A percentile compares a stretch with the other conserved stretches of the same genome.
These are phyloP conservation scores for Puccinia horiana DNA, from an alignment of 1,284 basidiomycete species.

Conservation along the genomic window DNA sequence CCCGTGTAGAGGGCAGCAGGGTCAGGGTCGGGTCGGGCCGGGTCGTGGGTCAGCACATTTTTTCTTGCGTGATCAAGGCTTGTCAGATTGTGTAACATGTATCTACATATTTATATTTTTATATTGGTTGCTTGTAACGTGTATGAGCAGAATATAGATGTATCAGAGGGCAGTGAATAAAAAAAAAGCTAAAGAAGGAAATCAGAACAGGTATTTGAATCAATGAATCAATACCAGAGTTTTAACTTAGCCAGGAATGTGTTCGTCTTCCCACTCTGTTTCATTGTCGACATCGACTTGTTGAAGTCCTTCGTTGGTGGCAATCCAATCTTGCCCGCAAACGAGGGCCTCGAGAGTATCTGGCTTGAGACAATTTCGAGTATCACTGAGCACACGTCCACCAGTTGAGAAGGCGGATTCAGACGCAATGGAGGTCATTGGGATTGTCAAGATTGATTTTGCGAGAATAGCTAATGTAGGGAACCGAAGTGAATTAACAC, in stretches of 20 bases:
- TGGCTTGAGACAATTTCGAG: background rate
- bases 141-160: background rate
- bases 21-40: background rate
- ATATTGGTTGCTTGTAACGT: background rate
- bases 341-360: too few species aligned
- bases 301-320: too few species aligned
- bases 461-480: background rate
- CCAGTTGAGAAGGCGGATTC: background rate
- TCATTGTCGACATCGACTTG: too few species aligned
- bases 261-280: too few species aligned
- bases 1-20: background rate
- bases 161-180: background rate
- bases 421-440: background rate
- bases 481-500: background rate
- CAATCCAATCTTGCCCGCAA: too few species aligned
- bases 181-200: constrained; percentile 2
- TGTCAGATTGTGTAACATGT: background rate
- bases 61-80: background rate
- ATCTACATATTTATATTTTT: constrained; percentile 2
- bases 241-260: too few species aligned
- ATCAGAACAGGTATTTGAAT: too few species aligned
- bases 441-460: background rate
- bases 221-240: too few species aligned
- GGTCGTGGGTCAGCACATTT: background rate
- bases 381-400: background rate